phyloP scores from a whole-genome alignment of 2,329 filamentous ascomycete species.

The Lasiodiplodia sp. region DNA sequence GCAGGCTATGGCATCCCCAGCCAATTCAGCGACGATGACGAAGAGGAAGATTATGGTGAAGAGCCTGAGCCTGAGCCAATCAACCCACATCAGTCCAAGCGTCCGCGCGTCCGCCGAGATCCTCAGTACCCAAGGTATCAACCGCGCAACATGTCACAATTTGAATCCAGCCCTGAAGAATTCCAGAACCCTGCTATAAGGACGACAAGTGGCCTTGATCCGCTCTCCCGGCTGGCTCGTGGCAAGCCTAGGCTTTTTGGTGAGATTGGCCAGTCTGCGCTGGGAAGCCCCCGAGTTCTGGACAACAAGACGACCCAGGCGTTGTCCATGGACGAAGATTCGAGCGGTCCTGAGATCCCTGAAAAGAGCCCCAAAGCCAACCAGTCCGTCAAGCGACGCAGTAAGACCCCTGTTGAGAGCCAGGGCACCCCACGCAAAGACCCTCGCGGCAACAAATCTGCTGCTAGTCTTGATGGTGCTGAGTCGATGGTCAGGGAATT shows the following conservation, averaged over 20 bases:
- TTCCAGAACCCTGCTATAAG: constrained; percentile 40
- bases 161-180: constrained; percentile 48
- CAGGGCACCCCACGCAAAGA: constrained; percentile 23
- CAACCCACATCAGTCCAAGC: constrained; percentile 52
- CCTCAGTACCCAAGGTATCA: constrained; percentile 48
- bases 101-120: constrained; percentile 43
- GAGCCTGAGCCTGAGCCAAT: constrained; percentile 32
- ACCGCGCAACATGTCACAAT: constrained; percentile 43
- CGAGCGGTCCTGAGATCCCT: constrained; percentile 31
- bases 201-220: constrained; percentile 37
- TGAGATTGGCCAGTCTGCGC: constrained; percentile 64
- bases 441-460: constrained; percentile 21
- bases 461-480: constrained; percentile 54
- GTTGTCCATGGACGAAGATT: constrained; percentile 35
- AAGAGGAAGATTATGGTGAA: constrained; percentile 41
- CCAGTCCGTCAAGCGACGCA: constrained; percentile 19
- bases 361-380: constrained; percentile 32
- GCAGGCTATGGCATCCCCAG: constrained; percentile 50
- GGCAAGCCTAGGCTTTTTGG: constrained; percentile 63
- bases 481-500: constrained; percentile 57
- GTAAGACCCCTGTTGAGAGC: constrained; percentile 22
- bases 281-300: constrained; percentile 61
- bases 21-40: constrained; percentile 37
- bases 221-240: constrained; percentile 38
- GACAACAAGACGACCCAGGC: constrained; percentile 41